A percentile compares a stretch with the other conserved stretches of the same genome.
Evolutionary conservation across 1,139 yeast species (phyloP).

Genomic region (Candida mesenterica): DNA sequence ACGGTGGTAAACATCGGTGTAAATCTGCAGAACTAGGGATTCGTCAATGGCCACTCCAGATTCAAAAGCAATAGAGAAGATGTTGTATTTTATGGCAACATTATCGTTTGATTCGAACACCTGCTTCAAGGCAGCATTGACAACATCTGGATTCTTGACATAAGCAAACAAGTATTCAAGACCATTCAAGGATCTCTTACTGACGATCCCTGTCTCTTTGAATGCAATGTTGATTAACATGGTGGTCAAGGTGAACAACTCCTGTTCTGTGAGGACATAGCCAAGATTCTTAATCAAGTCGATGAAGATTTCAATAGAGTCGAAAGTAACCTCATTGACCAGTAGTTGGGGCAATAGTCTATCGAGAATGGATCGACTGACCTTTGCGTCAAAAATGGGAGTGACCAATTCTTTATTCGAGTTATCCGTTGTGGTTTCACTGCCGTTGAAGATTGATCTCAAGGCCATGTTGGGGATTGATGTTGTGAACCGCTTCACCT

Average conservation of each 20-base stretch:
- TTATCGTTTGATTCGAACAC: constrained; percentile 6
- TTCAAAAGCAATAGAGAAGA: constrained; percentile 13
- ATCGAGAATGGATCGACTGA: constrained; percentile 21
- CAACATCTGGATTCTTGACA: constrained; percentile 16
- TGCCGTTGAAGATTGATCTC: constrained; percentile 52
- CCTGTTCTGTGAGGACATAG: constrained; percentile 39
- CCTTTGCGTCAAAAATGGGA: constrained; percentile 12
- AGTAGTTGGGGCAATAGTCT: constrained; percentile 13
- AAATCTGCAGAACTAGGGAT: constrained; percentile 10
- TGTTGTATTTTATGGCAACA: constrained; percentile 11
- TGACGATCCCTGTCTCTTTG: constrained; percentile 45
- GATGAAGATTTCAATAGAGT: constrained; percentile 60
- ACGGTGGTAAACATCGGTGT: constrained; percentile 13
- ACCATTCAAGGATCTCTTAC: constrained; percentile 56
- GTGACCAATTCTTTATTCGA: constrained; percentile 1
- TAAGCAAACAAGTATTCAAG: constrained; percentile 47
- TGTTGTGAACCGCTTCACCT: constrained; percentile 48
- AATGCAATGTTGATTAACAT: constrained; percentile 42
- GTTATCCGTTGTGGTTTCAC: not conserved
- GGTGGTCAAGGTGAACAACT: constrained; percentile 35
- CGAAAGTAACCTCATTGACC: constrained; percentile 42
- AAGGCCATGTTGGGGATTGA: constrained; percentile 72
- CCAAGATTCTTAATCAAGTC: constrained; percentile 61
- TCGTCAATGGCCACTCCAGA: constrained; percentile 9
- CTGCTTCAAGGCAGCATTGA: constrained; percentile 13